Percentiles rank a stretch among this genome's conserved stretches.
Conservation (phyloP, 2,329 filamentous ascomycete genomes). For the Tolypocladium inflatum region DNA sequence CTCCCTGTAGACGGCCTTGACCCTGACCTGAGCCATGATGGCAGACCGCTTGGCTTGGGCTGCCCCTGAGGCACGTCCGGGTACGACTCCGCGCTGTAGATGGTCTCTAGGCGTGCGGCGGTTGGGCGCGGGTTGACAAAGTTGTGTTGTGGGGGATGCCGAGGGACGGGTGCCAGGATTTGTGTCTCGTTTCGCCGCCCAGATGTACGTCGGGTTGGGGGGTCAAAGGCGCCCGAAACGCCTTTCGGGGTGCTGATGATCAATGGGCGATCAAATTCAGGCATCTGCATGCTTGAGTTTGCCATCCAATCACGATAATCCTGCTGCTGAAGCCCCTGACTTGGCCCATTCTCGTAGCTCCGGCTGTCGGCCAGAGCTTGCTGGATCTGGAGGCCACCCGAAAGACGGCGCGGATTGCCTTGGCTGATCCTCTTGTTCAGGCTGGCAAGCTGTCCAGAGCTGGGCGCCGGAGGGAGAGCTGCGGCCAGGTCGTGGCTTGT, state of each 20-base stretch:
- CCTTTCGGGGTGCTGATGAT: conserved; percentile 53
- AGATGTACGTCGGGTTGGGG: conserved; percentile 24
- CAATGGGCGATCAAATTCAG: conserved; percentile 39
- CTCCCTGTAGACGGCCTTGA: conserved; percentile 24
- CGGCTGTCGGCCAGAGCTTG: background rate
- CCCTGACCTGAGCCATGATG: conserved; percentile 25
- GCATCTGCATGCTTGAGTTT: conserved; percentile 5
- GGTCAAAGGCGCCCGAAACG: conserved; percentile 42
- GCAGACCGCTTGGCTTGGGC: conserved; percentile 12
- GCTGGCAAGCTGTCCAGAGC: conserved; percentile 28
- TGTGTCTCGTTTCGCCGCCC: conserved; percentile 29
- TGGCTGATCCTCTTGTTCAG: conserved; percentile 27
- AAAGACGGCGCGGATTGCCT: conserved; percentile 29
- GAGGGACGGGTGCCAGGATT: conserved; percentile 43
- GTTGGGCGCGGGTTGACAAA: conserved; percentile 28
- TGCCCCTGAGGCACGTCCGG: conserved; percentile 8
- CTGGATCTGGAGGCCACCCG: conserved; percentile 26
- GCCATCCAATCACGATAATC: background rate
- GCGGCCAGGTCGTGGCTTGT: conserved; percentile 22
- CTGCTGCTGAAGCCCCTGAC: background rate
- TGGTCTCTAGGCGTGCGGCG: conserved; percentile 45
- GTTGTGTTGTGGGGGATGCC: conserved; percentile 33
- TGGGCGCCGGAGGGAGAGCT: conserved; percentile 27
- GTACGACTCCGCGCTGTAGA: conserved; percentile 31
- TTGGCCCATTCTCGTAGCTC: background rate